Conservation (phyloP, 192 early-diverging fungal genomes). For the Entomortierella lignicola region DNA sequence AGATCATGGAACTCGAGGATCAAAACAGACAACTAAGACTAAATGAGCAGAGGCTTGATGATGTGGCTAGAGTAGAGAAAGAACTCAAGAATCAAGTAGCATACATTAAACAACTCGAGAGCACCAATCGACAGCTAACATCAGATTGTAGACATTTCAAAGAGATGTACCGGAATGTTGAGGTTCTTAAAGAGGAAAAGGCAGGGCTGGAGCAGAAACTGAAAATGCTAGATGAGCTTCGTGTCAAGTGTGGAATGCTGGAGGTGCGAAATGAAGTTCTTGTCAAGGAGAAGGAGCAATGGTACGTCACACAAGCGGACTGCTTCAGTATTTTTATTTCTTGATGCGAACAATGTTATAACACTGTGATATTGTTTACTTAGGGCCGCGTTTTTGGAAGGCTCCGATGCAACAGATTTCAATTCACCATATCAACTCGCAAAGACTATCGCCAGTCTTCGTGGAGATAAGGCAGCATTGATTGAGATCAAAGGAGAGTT, state of each 20-base stretch:
- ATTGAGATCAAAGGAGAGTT: conserved; percentile 55
- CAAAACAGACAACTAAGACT: conserved; percentile 38
- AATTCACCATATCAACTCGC: conserved; percentile 65
- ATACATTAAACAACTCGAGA: conserved; percentile 60
- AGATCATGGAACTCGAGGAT: conserved; percentile 32
- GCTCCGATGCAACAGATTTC: conserved; percentile 51
- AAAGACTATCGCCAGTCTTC: conserved; percentile 57
- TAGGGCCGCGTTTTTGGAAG: conserved; percentile 57
- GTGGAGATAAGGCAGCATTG: conserved; percentile 57
- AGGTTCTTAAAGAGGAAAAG: conserved; percentile 67
- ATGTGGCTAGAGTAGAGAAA: conserved; percentile 56
- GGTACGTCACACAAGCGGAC: conserved; percentile 40
- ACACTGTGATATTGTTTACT: background rate
- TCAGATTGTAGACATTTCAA: conserved; percentile 58
- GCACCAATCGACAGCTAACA: conserved; percentile 66
- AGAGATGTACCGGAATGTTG: conserved; percentile 57
- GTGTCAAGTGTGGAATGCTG: conserved; percentile 54
- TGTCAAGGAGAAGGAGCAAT: conserved; percentile 66
- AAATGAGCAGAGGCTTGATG: conserved; percentile 16
- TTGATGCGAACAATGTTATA: no score
- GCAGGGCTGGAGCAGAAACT: conserved; percentile 67
- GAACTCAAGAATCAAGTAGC: conserved; percentile 64
- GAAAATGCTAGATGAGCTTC: conserved; percentile 62
- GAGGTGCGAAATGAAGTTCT: conserved; percentile 62
- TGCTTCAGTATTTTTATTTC: no score